Percentiles rank a stretch among this genome's conserved stretches.
Conservation (phyloP, 75 land plant species). For the Cupressus sempervirens region DNA sequence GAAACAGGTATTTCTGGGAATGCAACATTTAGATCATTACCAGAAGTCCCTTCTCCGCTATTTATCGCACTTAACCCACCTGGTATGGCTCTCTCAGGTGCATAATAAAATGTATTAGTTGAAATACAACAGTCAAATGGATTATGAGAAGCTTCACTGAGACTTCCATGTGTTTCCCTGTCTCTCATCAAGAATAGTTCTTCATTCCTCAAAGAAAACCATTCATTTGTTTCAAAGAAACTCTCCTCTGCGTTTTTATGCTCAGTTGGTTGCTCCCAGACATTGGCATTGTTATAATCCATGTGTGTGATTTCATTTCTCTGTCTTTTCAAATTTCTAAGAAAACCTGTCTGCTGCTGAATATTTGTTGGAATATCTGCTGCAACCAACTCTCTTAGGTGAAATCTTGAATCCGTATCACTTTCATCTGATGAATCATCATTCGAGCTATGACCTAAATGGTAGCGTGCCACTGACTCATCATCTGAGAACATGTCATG, state of each 20-base stretch:
- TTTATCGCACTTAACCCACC: constrained; percentile 10
- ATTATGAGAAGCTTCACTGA: constrained; percentile 5
- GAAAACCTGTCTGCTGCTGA: constrained; percentile 10
- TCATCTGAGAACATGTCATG: constrained; percentile 29
- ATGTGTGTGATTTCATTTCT: neutral
- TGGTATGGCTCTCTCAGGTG: constrained; percentile 9
- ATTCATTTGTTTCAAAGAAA: constrained; percentile 5
- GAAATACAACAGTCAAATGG: constrained; percentile 8
- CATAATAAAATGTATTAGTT: constrained; percentile 14
- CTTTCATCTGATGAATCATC: constrained; percentile 67
- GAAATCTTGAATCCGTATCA: constrained; percentile 40
- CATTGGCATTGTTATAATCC: neutral
- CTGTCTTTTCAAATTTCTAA: neutral
- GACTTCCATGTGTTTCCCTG: neutral
- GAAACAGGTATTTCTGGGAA: neutral
- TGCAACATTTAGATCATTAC: constrained; percentile 14
- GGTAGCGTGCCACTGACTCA: constrained; percentile 18
- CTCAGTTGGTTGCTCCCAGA: neutral
- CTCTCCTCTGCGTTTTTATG: neutral
- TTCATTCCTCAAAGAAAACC: neutral
- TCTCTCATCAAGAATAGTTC: neutral
- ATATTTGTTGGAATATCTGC: neutral
- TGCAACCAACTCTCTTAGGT: constrained; percentile 6
- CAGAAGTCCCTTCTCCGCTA: constrained; percentile 16
- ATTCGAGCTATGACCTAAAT: constrained; percentile 21